phyloP scores from a whole-genome alignment of 2,329 filamentous ascomycete genomes.

The Polychaeton citri region DNA sequence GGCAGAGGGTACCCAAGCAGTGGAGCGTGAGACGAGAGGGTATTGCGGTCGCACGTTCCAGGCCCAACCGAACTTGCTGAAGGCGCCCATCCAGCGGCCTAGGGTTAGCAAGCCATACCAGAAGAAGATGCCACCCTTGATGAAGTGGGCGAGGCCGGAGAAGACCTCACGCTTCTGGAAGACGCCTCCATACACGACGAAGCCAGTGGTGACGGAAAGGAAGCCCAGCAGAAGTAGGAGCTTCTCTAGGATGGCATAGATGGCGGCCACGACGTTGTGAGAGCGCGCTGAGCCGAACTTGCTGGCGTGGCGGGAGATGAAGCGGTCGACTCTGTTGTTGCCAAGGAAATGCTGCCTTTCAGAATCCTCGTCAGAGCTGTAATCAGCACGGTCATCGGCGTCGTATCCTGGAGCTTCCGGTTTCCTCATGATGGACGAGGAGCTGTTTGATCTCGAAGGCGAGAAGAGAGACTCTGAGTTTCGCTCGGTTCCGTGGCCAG shows the following conservation, averaged over 20 bases:
- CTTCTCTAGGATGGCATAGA: conserved; percentile 60
- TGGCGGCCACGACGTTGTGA: conserved; percentile 44
- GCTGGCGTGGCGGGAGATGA: conserved; percentile 11
- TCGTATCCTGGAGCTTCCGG: conserved; percentile 5
- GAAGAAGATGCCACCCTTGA: conserved; percentile 92
- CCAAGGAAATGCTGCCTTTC: conserved; percentile 31
- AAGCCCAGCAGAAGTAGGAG: conserved; percentile 69
- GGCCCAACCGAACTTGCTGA: conserved; percentile 83
- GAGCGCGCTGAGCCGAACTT: conserved; percentile 32
- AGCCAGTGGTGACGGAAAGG: conserved; percentile 55
- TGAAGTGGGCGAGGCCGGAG: conserved; percentile 79
- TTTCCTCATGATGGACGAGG: conserved; percentile 15
- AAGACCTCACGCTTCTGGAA: conserved; percentile 52
- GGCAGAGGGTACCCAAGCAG: conserved; percentile 51
- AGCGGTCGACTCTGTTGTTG: conserved; percentile 12
- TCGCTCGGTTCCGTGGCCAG: conserved; percentile 17
- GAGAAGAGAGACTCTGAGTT: conserved; percentile 12
- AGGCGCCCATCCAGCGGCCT: conserved; percentile 80
- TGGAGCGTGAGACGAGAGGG: conserved; percentile 48
- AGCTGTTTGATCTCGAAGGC: conserved; percentile 19
- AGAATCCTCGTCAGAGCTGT: conserved; percentile 8
- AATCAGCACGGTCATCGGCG: conserved; percentile 24
- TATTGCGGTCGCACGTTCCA: conserved; percentile 70
- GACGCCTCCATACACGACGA: conserved; percentile 66
- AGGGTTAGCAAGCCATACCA: conserved; percentile 81